Evolutionary conservation across 371 early-diverging fungal species (phyloP), one percentile per base, ranked within the genome.

Genomic region (Basidiobolus meristosporus): DNA sequence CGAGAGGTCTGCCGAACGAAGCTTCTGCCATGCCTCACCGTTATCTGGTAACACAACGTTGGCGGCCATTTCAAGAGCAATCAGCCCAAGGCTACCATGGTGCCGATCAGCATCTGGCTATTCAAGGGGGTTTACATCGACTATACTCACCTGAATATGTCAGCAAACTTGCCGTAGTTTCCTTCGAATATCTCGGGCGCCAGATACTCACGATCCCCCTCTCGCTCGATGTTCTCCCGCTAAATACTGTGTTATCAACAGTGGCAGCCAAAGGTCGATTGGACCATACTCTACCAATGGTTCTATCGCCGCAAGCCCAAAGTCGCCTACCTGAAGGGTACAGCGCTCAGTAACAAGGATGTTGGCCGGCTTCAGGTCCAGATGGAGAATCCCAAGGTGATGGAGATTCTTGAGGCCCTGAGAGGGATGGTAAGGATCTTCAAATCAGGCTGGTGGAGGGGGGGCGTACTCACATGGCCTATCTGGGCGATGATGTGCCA

Each of bases 141-240:
- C 5, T 30, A 22, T 32, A 42, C 36, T 40, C 55, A 72, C 77
- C 75, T 89, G 44, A 89, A 98, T 16, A 98, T 65, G 48, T 98
- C 98, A 1, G 87, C 89, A 1, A 82, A 66, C 31, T 71, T 73
- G 47, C 73, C 70, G 54, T 76, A 87, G 7, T 57, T 48, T 38
- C 82, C 84, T 32, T 62, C 47, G 38, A 96, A 52, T 14, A 92
- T 54, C 54, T 98, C 98, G 1, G 89, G 90, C 1, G 97, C 95
- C 67, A 98, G 73, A 45, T 98, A 98, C 28, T 67, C 66, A 46
- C 91, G 73, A 61, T 98, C 98, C 1, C 98, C 98, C 56, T 98
- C 98, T 17, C 68, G 63, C 38, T 78, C 65, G 23, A 54, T 46
- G 22, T 59, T 54, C 9, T 31, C 16, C 35, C 31, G 15, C 42